These are phyloP conservation scores for Achaetomium macrosporum DNA, from an alignment of 2,329 filamentous ascomycete genomes.

Conservation along the genomic window DNA sequence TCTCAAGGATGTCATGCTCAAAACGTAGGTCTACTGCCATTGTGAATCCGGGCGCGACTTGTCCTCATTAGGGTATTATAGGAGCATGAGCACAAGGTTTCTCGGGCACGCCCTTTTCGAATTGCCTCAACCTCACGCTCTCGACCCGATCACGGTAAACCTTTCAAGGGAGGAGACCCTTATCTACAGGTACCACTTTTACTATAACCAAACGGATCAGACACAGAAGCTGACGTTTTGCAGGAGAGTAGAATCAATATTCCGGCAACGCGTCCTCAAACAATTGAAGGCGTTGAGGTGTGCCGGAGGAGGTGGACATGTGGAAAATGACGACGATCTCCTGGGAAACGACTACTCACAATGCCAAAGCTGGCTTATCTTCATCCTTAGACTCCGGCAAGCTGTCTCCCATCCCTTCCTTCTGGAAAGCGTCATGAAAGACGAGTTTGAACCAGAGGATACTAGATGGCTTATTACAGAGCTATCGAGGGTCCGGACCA, in stretches of 20 bases:
- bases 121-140: conserved; percentile 2
- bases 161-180: conserved; percentile 10
- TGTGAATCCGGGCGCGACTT: not conserved
- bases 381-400: conserved; percentile 13
- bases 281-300: no score
- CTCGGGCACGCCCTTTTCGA: conserved; percentile 8
- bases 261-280: not conserved
- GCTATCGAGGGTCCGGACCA: not conserved
- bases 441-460: conserved; percentile 4
- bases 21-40: not conserved
- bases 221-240: not conserved
- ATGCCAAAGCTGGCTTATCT: conserved; percentile 3
- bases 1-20: conserved; percentile 17
- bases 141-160: not conserved
- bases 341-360: not conserved
- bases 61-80: not conserved
- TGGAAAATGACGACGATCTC: no score
- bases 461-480: conserved; percentile 7
- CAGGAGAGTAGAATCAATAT: not conserved
- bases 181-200: conserved; percentile 24
- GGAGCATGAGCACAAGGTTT: conserved; percentile 2
- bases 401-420: conserved; percentile 16
- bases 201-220: not conserved
- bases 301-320: not conserved
- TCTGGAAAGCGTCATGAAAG: conserved; percentile 14